phyloP scores from a whole-genome alignment of 1,284 basidiomycete species.

The Marasmius sp. region DNA sequence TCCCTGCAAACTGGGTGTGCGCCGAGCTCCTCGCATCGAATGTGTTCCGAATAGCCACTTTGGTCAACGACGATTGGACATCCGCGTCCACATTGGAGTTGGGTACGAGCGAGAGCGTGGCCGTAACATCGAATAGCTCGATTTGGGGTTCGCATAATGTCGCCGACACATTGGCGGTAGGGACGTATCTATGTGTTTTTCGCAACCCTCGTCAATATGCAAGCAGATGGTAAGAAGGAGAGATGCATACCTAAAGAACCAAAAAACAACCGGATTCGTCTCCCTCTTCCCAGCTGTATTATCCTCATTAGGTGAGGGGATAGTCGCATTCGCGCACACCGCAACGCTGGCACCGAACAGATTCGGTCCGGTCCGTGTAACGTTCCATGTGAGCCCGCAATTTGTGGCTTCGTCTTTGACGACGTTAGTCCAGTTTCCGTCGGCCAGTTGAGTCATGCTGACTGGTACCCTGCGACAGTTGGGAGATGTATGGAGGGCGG shows the following conservation, averaged over 20 bases:
- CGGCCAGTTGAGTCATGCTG: slow-evolving; percentile 26
- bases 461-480: slow-evolving; percentile 40
- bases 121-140: slow-evolving; percentile 7
- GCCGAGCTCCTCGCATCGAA: background rate
- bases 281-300: slow-evolving; percentile 24
- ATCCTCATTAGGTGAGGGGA: slow-evolving; percentile 17
- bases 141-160: slow-evolving; percentile 8
- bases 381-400: slow-evolving; percentile 40
- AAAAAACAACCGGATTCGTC: slow-evolving; percentile 52
- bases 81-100: background rate
- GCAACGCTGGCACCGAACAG: slow-evolving; percentile 31
- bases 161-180: slow-evolving; percentile 1
- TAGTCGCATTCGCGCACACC: slow-evolving; percentile 24
- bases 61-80: background rate
- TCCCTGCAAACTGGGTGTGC: background rate
- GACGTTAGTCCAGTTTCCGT: slow-evolving; percentile 42
- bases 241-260: slow-evolving; percentile 48
- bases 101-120: background rate
- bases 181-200: slow-evolving; percentile 3
- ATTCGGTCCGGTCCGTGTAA: slow-evolving; percentile 35
- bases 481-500: slow-evolving; percentile 43
- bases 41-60: background rate
- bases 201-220: too few relatives aligned
- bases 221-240: too few relatives aligned
- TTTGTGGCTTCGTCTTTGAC: slow-evolving; percentile 30